Conservation (phyloP, 305 asterid species). For the Fraxinus sp. region DNA sequence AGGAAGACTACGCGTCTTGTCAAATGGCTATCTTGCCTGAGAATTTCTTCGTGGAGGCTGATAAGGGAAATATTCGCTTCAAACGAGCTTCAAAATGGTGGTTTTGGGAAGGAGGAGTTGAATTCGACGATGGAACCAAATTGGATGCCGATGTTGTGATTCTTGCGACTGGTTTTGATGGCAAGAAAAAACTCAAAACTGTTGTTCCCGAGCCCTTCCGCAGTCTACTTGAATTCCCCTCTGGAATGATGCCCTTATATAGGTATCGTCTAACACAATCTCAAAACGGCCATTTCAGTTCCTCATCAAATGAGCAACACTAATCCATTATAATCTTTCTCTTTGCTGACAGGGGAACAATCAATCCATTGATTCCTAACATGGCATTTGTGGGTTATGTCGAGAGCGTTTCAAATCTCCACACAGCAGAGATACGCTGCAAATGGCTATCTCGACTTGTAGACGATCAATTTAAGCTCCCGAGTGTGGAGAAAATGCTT, state of each 20-base stretch:
- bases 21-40: constrained; percentile 94
- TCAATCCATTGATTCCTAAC: constrained; percentile 78
- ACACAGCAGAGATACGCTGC: constrained; percentile 85
- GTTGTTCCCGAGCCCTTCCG: constrained; percentile 73
- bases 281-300: neutral
- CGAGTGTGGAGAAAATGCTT: constrained; percentile 61
- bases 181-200: constrained; percentile 55
- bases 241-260: constrained; percentile 71
- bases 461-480: constrained; percentile 59
- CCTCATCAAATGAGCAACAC: neutral
- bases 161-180: constrained; percentile 83
- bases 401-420: constrained; percentile 85
- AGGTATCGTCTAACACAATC: constrained; percentile 35
- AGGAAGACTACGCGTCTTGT: constrained; percentile 86
- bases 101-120: constrained; percentile 71
- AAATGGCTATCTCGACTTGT: constrained; percentile 67
- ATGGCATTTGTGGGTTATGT: constrained; percentile 80
- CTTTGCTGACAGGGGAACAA: constrained; percentile 58
- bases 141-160: constrained; percentile 80
- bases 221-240: constrained; percentile 51
- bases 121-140: constrained; percentile 64
- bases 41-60: constrained; percentile 68
- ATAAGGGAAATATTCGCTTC: constrained; percentile 61
- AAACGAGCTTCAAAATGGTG: constrained; percentile 63
- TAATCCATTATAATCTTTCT: neutral